These are phyloP conservation scores for Fusarium gaditjirri DNA, from an alignment of 2,329 filamentous ascomycete genomes.

Conservation along the genomic window DNA sequence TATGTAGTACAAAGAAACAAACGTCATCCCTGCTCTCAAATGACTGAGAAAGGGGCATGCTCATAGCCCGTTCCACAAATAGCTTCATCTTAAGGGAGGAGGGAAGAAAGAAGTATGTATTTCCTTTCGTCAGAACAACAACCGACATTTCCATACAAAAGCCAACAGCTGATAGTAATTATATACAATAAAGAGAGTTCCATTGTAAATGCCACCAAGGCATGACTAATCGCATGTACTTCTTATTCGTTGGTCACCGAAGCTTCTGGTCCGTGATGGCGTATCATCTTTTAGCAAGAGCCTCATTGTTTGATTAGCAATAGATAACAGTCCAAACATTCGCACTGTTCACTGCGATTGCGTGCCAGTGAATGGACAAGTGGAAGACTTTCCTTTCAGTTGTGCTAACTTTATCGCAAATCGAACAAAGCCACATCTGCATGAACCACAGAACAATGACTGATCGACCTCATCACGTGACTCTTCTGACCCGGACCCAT, in stretches of 20 bases:
- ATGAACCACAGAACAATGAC: constrained; percentile 20
- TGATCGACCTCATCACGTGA: constrained; percentile 43
- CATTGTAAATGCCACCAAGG: not conserved
- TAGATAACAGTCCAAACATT: not conserved
- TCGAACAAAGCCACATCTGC: not conserved
- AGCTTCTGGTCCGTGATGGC: constrained; percentile 36
- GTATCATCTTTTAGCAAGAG: constrained; percentile 11
- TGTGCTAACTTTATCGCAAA: constrained; percentile 18
- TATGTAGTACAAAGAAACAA: constrained; percentile 3
- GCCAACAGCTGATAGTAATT: not conserved
- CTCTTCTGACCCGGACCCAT: constrained; percentile 37
- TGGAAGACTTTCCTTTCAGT: not conserved
- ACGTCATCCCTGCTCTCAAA: not conserved
- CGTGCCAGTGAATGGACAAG: not conserved
- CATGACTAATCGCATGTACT: constrained; percentile 27
- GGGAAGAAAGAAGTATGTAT: not conserved
- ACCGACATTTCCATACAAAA: not conserved
- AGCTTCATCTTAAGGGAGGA: not conserved
- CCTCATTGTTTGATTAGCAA: constrained; percentile 11
- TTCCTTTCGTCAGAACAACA: not conserved
- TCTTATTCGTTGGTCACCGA: constrained; percentile 17
- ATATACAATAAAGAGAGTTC: not conserved
- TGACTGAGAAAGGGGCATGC: not conserved
- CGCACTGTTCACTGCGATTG: not conserved
- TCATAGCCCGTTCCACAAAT: not conserved